These are phyloP conservation scores for Lenwebbia sp. DNA, from an alignment of 345 rosid species.

Conservation along the genomic window DNA sequence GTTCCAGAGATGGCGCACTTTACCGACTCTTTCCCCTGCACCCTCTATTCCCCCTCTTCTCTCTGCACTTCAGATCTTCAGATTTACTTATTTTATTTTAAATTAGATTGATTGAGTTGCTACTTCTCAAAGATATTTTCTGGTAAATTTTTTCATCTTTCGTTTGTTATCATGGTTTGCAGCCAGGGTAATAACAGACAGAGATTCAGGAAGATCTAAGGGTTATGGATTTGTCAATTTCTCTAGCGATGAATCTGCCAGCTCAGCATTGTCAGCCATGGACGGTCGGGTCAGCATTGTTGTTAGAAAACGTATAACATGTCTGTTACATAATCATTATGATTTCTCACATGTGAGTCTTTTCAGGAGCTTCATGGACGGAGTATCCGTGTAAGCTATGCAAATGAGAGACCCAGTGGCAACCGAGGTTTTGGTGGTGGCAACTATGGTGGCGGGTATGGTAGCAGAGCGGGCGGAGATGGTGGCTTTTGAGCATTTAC, in stretches of 20 bases:
- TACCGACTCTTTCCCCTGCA: background rate
- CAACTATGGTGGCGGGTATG: background rate
- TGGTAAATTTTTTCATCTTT: background rate
- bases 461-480: background rate
- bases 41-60: background rate
- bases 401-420: conserved; percentile 13
- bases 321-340: background rate
- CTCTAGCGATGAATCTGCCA: conserved; percentile 13
- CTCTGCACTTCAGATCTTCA: background rate
- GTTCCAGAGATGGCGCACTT: background rate
- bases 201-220: conserved; percentile 36
- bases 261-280: conserved; percentile 30
- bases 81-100: background rate
- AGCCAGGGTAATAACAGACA: conserved; percentile 28
- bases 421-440: background rate
- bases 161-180: background rate
- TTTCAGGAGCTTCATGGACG: conserved; percentile 26
- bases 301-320: background rate
- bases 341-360: background rate
- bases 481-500: background rate
- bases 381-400: conserved; percentile 28
- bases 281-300: conserved; percentile 23
- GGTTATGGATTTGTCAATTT: conserved; percentile 36
- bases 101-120: background rate
- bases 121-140: background rate